Evolutionary conservation across 176 grass and related monocot genomes (phyloP), one percentile per base, ranked within the genome.

Genomic region (Aechmea fasciata): DNA sequence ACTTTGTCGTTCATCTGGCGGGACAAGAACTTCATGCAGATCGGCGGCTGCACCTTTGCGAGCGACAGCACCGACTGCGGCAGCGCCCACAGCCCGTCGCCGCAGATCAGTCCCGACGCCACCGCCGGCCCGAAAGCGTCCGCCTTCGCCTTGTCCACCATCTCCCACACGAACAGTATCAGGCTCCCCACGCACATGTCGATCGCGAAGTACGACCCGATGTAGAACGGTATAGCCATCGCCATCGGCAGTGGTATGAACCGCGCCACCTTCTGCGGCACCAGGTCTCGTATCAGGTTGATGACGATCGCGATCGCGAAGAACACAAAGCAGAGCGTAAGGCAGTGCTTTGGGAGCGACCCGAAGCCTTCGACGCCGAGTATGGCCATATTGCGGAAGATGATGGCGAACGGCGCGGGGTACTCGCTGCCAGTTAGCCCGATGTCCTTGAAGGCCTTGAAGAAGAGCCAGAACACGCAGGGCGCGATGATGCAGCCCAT

Each of bases 1-100:
- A 88, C 86, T 88, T 68, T 78, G 67, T 52, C 74, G 68, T 88
- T 84, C 22, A 69, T 13, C 9, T 74, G 12, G 24, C 86, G 77
- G 2, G 86, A 88, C 17, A 88, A 33, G 28, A 88, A 88, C 82
- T 88, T 88, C 82, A 88, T 88, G 81, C 86, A 88, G 26, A 88
- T 81, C 0, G 86, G 86, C 53, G 86, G 78, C 0, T 81, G 70
- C 66, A 88, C 78, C 53, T 75, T 84, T 47, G 70, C 74, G 57
- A 88, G 86, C 50, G 86, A 64, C 17, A 88, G 82, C 49, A 88
- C 0, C 20, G 86, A 74, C 61, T 88, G 71, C 1, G 86, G 86
- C 12, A 88, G 71, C 14, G 81, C 55, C 86, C 86, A 88, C 11
- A 88, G 69, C 11, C 81, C 81, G 1, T 88, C 81, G 3, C 86